Evolutionary conservation across 352 stramenopile genomes (phyloP).

Genomic region (Phytopythium mirpurense): DNA sequence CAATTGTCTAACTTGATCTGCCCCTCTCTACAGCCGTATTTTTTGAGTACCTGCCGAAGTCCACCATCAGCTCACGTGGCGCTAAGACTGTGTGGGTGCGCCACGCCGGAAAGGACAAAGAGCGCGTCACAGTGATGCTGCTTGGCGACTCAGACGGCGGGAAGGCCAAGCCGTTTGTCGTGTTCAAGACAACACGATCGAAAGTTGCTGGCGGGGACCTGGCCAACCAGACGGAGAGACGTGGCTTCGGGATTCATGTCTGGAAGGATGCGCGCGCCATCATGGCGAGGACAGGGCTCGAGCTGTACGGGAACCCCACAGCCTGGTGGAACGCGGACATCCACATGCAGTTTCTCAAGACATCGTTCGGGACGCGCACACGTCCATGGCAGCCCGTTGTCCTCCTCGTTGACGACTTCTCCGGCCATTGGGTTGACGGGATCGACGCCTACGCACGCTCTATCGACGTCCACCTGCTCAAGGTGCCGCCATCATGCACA

Average conservation of each 20-base stretch:
- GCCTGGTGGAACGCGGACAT: constrained; percentile 9
- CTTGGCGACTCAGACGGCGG: constrained; percentile 4
- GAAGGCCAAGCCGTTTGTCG: neutral
- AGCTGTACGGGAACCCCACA: constrained; percentile 5
- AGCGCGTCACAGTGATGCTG: constrained; percentile 5
- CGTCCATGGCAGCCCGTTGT: constrained; percentile 7
- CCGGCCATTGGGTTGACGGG: constrained; percentile 9
- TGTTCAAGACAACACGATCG: neutral
- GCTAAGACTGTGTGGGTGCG: constrained; percentile 15
- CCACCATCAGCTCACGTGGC: constrained; percentile 6
- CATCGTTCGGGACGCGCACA: constrained; percentile 9
- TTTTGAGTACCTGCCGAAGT: constrained; percentile 15
- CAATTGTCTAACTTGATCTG: neutral
- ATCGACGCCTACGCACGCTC: constrained; percentile 4
- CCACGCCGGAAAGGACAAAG: constrained; percentile 10
- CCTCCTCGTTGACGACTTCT: constrained; percentile 12
- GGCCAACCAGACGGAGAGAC: neutral
- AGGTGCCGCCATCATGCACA: constrained; percentile 6
- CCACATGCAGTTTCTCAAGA: constrained; percentile 8
- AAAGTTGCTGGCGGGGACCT: neutral
- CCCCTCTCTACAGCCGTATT: constrained; percentile 13
- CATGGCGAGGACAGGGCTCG: neutral
- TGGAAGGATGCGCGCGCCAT: constrained; percentile 6
- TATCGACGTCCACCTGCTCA: constrained; percentile 5
- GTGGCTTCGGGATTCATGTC: neutral